These are phyloP conservation scores for Poterioochromonas sp. DNA, from an alignment of 352 stramenopile genomes.

Conservation along the genomic window DNA sequence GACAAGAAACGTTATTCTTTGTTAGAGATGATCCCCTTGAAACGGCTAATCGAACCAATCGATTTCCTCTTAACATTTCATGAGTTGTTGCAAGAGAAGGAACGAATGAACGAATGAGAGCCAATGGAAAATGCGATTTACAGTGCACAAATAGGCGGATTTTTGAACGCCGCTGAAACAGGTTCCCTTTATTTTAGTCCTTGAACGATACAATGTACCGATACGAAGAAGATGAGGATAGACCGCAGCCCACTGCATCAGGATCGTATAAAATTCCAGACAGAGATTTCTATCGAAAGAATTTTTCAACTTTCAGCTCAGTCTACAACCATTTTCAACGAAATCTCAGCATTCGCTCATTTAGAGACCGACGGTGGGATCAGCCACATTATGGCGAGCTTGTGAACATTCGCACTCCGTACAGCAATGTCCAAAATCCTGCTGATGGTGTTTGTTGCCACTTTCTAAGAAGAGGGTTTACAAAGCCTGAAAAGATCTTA, in stretches of 20 bases:
- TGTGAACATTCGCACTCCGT: not conserved
- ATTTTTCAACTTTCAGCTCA: not conserved
- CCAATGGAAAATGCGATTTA: no score
- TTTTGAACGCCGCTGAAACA: no score
- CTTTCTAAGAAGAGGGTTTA: slow-evolving; percentile 30
- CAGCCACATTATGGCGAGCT: not conserved
- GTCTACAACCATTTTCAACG: not conserved
- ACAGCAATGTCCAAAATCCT: not conserved
- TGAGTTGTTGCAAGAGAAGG: no score
- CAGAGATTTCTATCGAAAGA: slow-evolving; percentile 20
- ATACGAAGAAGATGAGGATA: not conserved
- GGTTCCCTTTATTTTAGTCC: no score
- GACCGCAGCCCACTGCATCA: not conserved
- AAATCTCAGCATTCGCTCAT: not conserved
- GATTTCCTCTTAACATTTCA: no score
- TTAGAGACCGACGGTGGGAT: not conserved
- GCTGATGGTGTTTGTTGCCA: slow-evolving; percentile 25
- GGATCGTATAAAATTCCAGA: not conserved
- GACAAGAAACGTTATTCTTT: no score
- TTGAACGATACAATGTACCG: slow-evolving; percentile 16
- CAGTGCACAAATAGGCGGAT: no score
- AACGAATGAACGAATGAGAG: no score
- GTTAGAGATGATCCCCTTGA: no score
- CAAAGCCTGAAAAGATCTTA: not conserved
- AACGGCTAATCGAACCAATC: no score